These are phyloP conservation scores for Nephromyces sp. DNA, from an alignment of 169 alveolate genomes.

Conservation along the genomic window DNA sequence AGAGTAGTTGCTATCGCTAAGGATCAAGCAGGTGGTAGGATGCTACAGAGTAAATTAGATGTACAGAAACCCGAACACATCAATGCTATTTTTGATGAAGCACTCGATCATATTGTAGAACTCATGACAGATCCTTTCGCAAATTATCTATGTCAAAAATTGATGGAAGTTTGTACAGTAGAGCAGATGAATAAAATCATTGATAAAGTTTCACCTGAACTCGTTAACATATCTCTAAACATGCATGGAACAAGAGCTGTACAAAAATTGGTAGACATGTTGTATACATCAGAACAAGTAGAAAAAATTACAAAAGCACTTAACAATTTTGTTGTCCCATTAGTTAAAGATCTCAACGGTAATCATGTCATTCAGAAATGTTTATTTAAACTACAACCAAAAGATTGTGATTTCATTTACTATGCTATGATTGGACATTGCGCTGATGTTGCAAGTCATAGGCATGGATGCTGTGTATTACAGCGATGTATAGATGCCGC, in stretches of 20 bases:
- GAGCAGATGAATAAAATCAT: slow-evolving; percentile 48
- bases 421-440: slow-evolving; percentile 57
- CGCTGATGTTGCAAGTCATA: slow-evolving; percentile 69
- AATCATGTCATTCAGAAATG: slow-evolving; percentile 83
- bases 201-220: slow-evolving; percentile 49
- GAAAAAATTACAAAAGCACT: slow-evolving; percentile 29
- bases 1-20: not conserved
- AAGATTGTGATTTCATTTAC: slow-evolving; percentile 69
- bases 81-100: slow-evolving; percentile 26
- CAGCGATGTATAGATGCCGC: slow-evolving; percentile 85
- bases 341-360: slow-evolving; percentile 78
- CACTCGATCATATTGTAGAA: slow-evolving; percentile 51
- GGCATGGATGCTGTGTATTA: slow-evolving; percentile 90
- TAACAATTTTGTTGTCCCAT: slow-evolving; percentile 37
- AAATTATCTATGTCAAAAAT: slow-evolving; percentile 82
- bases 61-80: slow-evolving; percentile 21
- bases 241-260: slow-evolving; percentile 87
- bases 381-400: slow-evolving; percentile 50
- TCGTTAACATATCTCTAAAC: slow-evolving; percentile 65
- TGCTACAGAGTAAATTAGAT: slow-evolving; percentile 15
- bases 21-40: slow-evolving; percentile 29
- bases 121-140: slow-evolving; percentile 85
- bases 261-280: slow-evolving; percentile 79
- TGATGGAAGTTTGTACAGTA: slow-evolving; percentile 59
- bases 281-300: slow-evolving; percentile 20